Evolutionary conservation across 441 rosid genomes (phyloP).

Genomic region (Erysimum cheiri): DNA sequence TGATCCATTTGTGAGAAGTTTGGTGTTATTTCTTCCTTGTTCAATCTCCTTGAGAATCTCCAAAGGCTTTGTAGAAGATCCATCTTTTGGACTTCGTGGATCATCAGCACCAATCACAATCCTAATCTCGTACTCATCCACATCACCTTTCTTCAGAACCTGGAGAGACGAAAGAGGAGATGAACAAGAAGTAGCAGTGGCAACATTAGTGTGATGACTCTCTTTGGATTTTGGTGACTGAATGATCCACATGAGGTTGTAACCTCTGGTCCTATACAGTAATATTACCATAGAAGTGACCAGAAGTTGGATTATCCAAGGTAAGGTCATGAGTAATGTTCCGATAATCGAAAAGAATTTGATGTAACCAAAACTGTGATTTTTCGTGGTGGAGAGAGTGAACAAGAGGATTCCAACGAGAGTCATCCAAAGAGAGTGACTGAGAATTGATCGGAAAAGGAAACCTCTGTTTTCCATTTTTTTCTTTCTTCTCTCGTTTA

Average conservation of each 20-base stretch:
- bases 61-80: slow-evolving; percentile 24
- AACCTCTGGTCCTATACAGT: slow-evolving; percentile 32
- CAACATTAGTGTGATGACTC: slow-evolving; percentile 16
- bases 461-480: slow-evolving; percentile 36
- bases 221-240: slow-evolving; percentile 31
- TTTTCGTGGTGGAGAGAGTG: slow-evolving; percentile 31
- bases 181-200: slow-evolving; percentile 25
- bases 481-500: slow-evolving; percentile 7
- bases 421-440: slow-evolving; percentile 40
- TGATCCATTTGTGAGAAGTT: slow-evolving; percentile 35
- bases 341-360: slow-evolving; percentile 37
- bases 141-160: slow-evolving; percentile 32
- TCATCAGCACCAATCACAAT: slow-evolving; percentile 40
- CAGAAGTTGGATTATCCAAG: slow-evolving; percentile 44
- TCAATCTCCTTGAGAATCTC: slow-evolving; percentile 36
- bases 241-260: slow-evolving; percentile 42
- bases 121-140: slow-evolving; percentile 39
- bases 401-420: slow-evolving; percentile 43
- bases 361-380: slow-evolving; percentile 36
- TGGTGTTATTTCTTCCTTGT: slow-evolving; percentile 36
- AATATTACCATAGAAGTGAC: slow-evolving; percentile 33
- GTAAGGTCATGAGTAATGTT: slow-evolving; percentile 38
- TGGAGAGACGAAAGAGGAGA: slow-evolving; percentile 40
- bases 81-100: slow-evolving; percentile 31
- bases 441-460: slow-evolving; percentile 23